These are phyloP conservation scores for Cyberlindnera saturnus DNA, from an alignment of 805 yeast genomes.

Conservation along the genomic window DNA sequence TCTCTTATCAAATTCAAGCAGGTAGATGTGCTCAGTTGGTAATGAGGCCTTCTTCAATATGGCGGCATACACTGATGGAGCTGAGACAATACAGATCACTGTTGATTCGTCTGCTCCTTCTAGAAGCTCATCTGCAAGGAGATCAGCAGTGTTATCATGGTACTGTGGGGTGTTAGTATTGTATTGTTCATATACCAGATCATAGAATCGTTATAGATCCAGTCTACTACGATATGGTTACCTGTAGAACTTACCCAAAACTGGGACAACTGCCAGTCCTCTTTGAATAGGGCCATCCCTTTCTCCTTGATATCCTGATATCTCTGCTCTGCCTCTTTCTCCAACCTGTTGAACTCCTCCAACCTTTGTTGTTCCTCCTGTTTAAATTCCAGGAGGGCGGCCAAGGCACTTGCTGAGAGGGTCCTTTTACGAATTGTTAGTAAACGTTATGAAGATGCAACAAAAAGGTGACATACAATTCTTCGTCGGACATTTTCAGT, in stretches of 20 bases:
- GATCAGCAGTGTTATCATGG: constrained; percentile 62
- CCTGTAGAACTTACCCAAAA: constrained; percentile 45
- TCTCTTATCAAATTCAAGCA: constrained; percentile 75
- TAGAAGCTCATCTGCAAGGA: constrained; percentile 61
- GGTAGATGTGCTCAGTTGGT: constrained; percentile 65
- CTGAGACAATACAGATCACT: constrained; percentile 71
- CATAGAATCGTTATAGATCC: too few relatives aligned
- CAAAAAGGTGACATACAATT: constrained; percentile 9
- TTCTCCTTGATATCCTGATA: constrained; percentile 23
- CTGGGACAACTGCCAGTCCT: constrained; percentile 93
- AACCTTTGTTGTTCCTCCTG: constrained; percentile 50
- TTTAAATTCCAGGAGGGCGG: constrained; percentile 53
- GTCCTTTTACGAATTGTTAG: constrained; percentile 1
- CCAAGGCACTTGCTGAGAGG: constrained; percentile 43
- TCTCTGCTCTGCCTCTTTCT: constrained; percentile 51
- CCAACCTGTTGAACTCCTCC: constrained; percentile 62
- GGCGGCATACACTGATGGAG: constrained; percentile 90
- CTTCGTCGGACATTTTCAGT: constrained; percentile 12
- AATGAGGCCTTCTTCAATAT: constrained; percentile 46
- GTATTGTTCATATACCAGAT: too few relatives aligned
- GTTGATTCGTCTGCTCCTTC: constrained; percentile 73
- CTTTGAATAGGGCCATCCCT: constrained; percentile 72
- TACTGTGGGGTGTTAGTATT: constrained; percentile 29
- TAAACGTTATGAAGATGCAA: too few relatives aligned
- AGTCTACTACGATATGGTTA: neutral